Evolutionary conservation across 2,329 filamentous ascomycete genomes (phyloP), one percentile per base, ranked within the genome.

Genomic region (Ceratocystis diversiconidia): DNA sequence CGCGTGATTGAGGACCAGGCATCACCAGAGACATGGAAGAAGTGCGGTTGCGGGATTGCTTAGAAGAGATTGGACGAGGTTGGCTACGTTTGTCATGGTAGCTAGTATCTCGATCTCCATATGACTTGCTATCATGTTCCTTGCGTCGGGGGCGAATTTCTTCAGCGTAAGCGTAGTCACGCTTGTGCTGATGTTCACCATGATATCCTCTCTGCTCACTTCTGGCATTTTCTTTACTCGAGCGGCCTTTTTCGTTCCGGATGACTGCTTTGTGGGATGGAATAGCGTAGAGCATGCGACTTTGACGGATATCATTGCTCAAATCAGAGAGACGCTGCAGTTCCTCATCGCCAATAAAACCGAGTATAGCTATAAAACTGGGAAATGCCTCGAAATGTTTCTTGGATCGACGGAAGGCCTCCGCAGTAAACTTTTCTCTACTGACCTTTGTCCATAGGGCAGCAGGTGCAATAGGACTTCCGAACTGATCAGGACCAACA

Each of bases 361-460:
- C 84, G 0, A 86, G 76, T 3, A 86, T 73, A 12, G 83, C 84
- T 2, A 86, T 82, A 67, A 82, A 86, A 1, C 80, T 78, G 0
- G 82, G 82, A 1, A 81, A 77, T 8, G 83, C 83, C 71, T 85
- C 83, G 69, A 84, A 85, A 8, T 83, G 79, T 25, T 83, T 77
- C 12, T 81, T 78, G 3, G 82, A 81, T 52, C 78, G 75, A 48
- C 79, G 76, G 2, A 86, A 75, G 0, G 84, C 80, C 68, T 84
- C 82, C 4, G 80, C 79, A n/a, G 82, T 84, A 7, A 86, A 77
- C 0, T 84, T 75, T 1, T 74, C 75, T 12, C 83, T 78, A 65
- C 75, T 77, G 43, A 86, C 82, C 65, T 77, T 79, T 3, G 83
- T 86, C 83, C 83, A 86, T 62, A 78, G 77, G 1, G 82, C 83